Percentiles rank a stretch among this genome's conserved stretches.
phyloP scores from a whole-genome alignment of 495 filamentous ascomycete species.

The Achaetomiella virescens region DNA sequence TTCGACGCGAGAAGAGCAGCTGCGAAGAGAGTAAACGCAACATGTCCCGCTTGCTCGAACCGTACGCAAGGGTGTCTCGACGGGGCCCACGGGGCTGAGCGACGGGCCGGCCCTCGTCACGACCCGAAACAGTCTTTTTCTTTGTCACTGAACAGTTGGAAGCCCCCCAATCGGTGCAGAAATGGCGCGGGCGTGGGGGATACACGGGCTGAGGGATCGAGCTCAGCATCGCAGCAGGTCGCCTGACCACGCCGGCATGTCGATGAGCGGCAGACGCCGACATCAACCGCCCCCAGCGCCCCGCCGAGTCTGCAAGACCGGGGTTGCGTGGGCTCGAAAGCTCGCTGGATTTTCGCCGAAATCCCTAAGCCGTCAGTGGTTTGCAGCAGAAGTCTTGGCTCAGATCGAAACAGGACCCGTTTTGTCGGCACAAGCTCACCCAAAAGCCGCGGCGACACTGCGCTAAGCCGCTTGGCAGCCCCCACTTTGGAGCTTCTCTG shows the following conservation, averaged over 20 bases:
- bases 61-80: background rate
- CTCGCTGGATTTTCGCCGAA: background rate
- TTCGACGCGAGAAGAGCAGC: background rate
- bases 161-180: background rate
- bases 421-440: background rate
- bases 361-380: background rate
- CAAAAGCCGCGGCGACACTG: background rate
- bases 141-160: background rate
- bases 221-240: background rate
- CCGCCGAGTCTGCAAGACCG: background rate
- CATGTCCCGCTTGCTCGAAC: too few relatives aligned
- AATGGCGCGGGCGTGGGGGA: too few relatives aligned
- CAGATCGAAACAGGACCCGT: background rate
- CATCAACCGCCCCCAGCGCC: conserved; percentile 1
- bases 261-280: conserved; percentile 1
- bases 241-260: background rate
- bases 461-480: conserved; percentile 10
- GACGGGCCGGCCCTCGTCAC: background rate
- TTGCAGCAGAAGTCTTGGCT: background rate
- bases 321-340: background rate
- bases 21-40: conserved; percentile 49
- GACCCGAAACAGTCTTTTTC: background rate
- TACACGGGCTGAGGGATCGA: too few relatives aligned
- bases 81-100: background rate
- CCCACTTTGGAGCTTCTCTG: background rate